Conservation (phyloP, 2,329 filamentous ascomycete species). For the Bipolaris bicolor region DNA sequence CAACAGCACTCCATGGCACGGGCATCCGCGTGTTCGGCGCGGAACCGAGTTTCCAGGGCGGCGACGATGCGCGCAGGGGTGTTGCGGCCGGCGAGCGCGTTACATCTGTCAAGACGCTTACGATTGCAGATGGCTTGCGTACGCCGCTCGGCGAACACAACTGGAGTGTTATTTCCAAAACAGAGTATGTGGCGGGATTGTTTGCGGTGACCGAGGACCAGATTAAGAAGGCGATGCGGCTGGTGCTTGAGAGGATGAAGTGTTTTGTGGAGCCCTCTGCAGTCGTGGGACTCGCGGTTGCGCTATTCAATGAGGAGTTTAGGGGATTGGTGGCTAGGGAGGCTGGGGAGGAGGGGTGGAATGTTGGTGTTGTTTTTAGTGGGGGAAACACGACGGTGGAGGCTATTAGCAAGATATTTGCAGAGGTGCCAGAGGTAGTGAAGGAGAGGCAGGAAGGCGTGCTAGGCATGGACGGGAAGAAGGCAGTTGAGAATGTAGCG, state of each 20-base stretch:
- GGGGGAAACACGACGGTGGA: conserved; percentile 71
- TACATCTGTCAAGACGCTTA: conserved; percentile 72
- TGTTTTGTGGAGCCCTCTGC: conserved; percentile 87
- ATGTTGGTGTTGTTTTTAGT: conserved; percentile 66
- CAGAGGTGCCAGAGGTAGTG: conserved; percentile 30
- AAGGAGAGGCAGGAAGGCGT: conserved; percentile 51
- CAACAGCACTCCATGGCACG: conserved; percentile 75
- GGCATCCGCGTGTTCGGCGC: conserved; percentile 81
- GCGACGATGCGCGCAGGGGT: conserved; percentile 79
- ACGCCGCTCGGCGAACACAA: conserved; percentile 79
- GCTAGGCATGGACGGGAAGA: conserved; percentile 50
- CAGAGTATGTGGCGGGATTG: conserved; percentile 71
- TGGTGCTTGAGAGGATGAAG: conserved; percentile 89
- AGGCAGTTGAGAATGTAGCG: conserved; percentile 55
- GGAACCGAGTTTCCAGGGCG: conserved; percentile 82
- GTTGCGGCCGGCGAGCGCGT: conserved; percentile 70
- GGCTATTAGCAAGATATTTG: conserved; percentile 63
- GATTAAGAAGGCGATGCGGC: conserved; percentile 75
- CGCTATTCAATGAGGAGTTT: conserved; percentile 86
- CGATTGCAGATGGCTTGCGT: conserved; percentile 86
- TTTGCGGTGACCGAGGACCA: conserved; percentile 80
- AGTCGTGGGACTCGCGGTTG: conserved; percentile 82
- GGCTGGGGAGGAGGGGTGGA: conserved; percentile 76
- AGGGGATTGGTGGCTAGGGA: conserved; percentile 68
- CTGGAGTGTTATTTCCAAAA: conserved; percentile 77